Percentiles rank a stretch among this genome's conserved stretches.
phyloP scores from a whole-genome alignment of 176 grass and related monocot species.

The Oryza australiensis region DNA sequence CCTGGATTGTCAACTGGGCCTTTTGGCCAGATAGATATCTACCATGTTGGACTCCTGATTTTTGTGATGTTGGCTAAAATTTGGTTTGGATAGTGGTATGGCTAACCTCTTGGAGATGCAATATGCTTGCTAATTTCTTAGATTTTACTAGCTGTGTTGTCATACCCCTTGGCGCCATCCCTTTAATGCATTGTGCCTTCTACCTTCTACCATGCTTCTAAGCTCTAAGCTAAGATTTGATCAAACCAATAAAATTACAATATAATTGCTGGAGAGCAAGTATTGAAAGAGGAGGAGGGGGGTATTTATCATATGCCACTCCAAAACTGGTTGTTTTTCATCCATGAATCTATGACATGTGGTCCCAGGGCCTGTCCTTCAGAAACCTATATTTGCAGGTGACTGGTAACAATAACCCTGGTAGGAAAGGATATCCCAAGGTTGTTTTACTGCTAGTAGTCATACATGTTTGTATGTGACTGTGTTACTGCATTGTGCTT shows the following conservation, averaged over 20 bases:
- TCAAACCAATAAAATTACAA: neutral
- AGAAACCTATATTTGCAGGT: neutral
- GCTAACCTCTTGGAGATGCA: no score
- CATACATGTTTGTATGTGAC: neutral
- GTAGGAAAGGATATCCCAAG: neutral
- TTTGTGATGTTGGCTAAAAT: no score
- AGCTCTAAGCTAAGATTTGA: neutral
- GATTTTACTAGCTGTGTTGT: no score
- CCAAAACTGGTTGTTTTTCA: no score
- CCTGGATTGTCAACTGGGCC: no score
- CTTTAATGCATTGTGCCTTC: neutral
- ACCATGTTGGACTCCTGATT: no score
- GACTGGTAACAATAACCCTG: neutral
- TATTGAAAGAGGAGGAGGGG: neutral
- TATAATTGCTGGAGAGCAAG: neutral
- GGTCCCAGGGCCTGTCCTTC: no score
- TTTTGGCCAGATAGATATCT: no score
- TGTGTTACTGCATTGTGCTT: conserved; percentile 13
- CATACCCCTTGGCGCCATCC: no score
- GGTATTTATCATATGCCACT: neutral
- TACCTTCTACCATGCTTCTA: no score
- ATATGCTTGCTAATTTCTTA: neutral
- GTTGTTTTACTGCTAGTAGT: neutral
- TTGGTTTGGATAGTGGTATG: no score
- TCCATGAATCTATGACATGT: no score